phyloP scores from a whole-genome alignment of 306 rosid genomes.

The Castanospermum australe region DNA sequence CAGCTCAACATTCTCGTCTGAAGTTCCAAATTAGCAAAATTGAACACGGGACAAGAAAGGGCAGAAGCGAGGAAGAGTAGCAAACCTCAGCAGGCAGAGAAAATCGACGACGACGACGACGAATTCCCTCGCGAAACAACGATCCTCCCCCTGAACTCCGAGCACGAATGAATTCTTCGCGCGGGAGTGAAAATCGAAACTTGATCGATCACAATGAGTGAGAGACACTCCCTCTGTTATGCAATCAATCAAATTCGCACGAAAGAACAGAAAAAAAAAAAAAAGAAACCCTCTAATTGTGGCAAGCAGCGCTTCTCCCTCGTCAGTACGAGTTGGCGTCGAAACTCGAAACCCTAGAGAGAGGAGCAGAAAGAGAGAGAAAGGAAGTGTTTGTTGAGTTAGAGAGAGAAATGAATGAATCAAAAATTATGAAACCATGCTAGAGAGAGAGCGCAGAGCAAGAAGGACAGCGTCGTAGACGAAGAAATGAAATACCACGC shows the following conservation, averaged over 20 bases:
- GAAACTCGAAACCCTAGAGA: constrained; percentile 61
- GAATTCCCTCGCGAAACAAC: constrained; percentile 18
- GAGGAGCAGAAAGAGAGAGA: constrained; percentile 21
- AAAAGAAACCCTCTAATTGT: constrained; percentile 33
- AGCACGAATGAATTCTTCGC: background rate
- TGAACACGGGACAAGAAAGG: background rate
- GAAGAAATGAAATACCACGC: background rate
- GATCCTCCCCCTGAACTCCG: constrained; percentile 18
- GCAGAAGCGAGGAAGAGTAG: background rate
- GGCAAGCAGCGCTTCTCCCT: background rate
- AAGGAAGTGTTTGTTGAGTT: constrained; percentile 10
- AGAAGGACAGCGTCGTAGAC: background rate
- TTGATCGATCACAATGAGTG: constrained; percentile 21
- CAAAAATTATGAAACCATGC: too few relatives aligned
- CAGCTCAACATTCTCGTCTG: constrained; percentile 3
- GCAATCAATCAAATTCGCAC: background rate
- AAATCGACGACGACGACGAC: constrained; percentile 25
- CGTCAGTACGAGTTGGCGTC: constrained; percentile 15
- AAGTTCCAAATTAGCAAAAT: constrained; percentile 24
- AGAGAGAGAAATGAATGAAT: constrained; percentile 18
- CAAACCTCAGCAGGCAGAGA: constrained; percentile 42
- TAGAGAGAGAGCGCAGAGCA: background rate
- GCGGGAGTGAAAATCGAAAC: constrained; percentile 7
- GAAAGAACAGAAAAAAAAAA: background rate
- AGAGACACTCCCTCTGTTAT: background rate